phyloP scores from a whole-genome alignment of 1,139 yeast genomes.

The Pneumocystis sp. region DNA sequence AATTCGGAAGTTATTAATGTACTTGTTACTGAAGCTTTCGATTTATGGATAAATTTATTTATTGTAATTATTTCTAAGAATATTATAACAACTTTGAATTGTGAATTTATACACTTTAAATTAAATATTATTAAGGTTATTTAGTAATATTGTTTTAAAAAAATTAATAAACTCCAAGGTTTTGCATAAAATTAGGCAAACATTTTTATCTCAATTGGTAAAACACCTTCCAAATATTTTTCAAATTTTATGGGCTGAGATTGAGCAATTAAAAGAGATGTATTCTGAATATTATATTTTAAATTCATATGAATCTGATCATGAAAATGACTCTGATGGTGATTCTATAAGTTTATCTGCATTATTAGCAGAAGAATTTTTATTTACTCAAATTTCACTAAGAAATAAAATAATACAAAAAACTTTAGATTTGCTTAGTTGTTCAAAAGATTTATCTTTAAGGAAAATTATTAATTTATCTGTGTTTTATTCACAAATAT shows the following conservation, averaged over 20 bases:
- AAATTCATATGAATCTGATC: background rate
- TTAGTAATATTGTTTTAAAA: background rate
- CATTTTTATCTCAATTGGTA: background rate
- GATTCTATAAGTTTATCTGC: background rate
- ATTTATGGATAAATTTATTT: constrained; percentile 13
- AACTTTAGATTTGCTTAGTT: background rate
- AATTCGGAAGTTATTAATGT: constrained; percentile 9
- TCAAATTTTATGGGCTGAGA: background rate
- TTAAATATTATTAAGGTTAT: background rate
- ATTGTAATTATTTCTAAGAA: background rate
- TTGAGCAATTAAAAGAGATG: background rate
- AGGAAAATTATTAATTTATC: background rate
- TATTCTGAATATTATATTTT: background rate
- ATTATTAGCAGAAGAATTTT: constrained; percentile 1
- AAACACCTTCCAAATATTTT: background rate
- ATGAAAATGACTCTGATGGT: background rate
- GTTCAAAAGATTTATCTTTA: background rate
- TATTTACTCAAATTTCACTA: background rate
- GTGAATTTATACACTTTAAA: background rate
- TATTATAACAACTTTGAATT: background rate
- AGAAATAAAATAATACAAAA: background rate
- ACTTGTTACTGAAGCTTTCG: constrained; percentile 8
- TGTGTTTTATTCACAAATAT: background rate
- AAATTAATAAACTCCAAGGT: background rate
- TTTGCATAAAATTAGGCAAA: background rate